phyloP scores from a whole-genome alignment of 768 basidiomycete genomes.

The Termitomyces sp. region DNA sequence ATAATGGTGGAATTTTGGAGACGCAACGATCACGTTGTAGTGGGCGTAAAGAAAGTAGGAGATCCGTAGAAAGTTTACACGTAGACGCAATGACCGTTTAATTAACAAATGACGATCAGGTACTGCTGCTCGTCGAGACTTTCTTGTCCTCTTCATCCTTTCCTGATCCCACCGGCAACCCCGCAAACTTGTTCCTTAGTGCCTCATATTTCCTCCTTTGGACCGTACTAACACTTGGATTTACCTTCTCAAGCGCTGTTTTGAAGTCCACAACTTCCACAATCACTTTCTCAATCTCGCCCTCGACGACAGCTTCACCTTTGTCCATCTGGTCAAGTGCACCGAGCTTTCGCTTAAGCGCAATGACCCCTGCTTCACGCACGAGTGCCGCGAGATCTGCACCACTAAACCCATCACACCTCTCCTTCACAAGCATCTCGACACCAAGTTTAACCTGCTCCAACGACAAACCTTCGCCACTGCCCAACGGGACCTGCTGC shows the following conservation, averaged over 20 bases:
- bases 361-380: conserved; percentile 85
- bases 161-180: conserved; percentile 53
- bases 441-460: conserved; percentile 22
- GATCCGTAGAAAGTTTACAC: conserved; percentile 21
- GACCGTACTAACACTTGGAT: conserved; percentile 76
- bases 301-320: conserved; percentile 11
- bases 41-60: conserved; percentile 57
- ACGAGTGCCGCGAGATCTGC: conserved; percentile 88
- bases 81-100: background rate
- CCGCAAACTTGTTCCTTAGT: conserved; percentile 78
- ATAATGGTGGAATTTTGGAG: conserved; percentile 88
- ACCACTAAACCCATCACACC: conserved; percentile 87
- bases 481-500: conserved; percentile 62
- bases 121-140: conserved; percentile 16
- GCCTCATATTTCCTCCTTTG: conserved; percentile 84
- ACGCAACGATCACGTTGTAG: conserved; percentile 70
- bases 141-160: conserved; percentile 38
- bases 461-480: conserved; percentile 5
- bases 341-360: conserved; percentile 65
- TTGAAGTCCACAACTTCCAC: conserved; percentile 69
- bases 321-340: conserved; percentile 59
- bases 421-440: conserved; percentile 47
- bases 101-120: background rate
- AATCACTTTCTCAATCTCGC: conserved; percentile 28
- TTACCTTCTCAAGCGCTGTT: conserved; percentile 71